phyloP scores from a whole-genome alignment of 78 protist genomes.

The Neovahlkampfia damariscottae region DNA sequence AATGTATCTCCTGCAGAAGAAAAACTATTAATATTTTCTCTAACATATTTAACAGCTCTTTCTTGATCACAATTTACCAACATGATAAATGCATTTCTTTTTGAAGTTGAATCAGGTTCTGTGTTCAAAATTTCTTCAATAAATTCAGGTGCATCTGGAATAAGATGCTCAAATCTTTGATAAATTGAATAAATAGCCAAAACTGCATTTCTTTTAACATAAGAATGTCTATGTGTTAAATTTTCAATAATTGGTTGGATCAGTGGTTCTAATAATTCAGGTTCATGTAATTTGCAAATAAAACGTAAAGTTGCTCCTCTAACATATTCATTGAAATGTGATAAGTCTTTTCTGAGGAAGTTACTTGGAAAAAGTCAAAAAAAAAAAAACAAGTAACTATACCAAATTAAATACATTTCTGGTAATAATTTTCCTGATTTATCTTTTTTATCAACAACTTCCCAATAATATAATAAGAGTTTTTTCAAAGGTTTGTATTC shows the following conservation, averaged over 20 bases:
- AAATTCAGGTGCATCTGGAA: slow-evolving; percentile 90
- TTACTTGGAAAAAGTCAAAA: slow-evolving; percentile 15
- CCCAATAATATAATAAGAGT: slow-evolving; percentile 80
- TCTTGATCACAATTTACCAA: slow-evolving; percentile 68
- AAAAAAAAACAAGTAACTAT: slow-evolving; percentile 1
- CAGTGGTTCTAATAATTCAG: slow-evolving; percentile 80
- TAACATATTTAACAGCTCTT: slow-evolving; percentile 71
- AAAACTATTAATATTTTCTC: slow-evolving; percentile 22
- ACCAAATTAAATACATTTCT: slow-evolving; percentile 90
- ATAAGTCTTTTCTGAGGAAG: slow-evolving; percentile 55
- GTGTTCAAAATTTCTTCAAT: slow-evolving; percentile 48
- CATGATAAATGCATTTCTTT: slow-evolving; percentile 92
- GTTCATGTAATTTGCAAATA: slow-evolving; percentile 75
- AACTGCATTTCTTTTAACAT: slow-evolving; percentile 85
- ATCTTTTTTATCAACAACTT: slow-evolving; percentile 72
- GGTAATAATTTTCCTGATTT: slow-evolving; percentile 78
- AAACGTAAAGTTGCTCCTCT: slow-evolving; percentile 88
- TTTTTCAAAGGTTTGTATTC: slow-evolving; percentile 79
- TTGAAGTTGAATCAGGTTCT: slow-evolving; percentile 66
- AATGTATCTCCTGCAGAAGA: slow-evolving; percentile 61
- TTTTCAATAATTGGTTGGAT: slow-evolving; percentile 57
- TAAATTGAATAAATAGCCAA: slow-evolving; percentile 65
- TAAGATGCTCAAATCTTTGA: slow-evolving; percentile 36
- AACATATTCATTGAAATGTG: slow-evolving; percentile 88
- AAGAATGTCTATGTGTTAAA: slow-evolving; percentile 64